A percentile compares a stretch with the other conserved stretches of the same genome.
phyloP scores from a whole-genome alignment of 768 basidiomycete species.

The Coprinopsis marcescibilis region DNA sequence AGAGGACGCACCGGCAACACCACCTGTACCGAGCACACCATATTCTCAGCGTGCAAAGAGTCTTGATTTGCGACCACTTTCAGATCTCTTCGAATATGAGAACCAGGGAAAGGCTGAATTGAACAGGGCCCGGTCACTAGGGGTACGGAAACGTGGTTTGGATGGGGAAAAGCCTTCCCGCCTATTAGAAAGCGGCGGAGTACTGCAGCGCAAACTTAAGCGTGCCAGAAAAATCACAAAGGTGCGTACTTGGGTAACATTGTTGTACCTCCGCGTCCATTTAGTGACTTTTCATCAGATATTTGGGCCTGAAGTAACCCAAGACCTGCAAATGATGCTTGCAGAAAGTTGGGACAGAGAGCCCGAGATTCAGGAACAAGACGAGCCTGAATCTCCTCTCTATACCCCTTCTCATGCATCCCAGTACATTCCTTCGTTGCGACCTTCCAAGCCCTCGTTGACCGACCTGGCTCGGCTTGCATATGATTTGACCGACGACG shows the following conservation, averaged over 20 bases:
- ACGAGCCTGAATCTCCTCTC: too few relatives aligned
- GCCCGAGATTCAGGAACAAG: neutral
- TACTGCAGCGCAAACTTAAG: conserved; percentile 7
- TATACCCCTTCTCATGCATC: too few relatives aligned
- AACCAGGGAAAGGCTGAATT: neutral
- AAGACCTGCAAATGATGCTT: conserved; percentile 28
- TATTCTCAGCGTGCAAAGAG: conserved; percentile 11
- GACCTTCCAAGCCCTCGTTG: neutral
- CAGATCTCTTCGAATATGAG: neutral
- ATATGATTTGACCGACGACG: conserved; percentile 2
- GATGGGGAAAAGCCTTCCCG: neutral
- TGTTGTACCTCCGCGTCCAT: neutral
- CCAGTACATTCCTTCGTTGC: too few relatives aligned
- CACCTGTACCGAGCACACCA: neutral
- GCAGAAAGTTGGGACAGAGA: conserved; percentile 4
- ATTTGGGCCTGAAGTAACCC: conserved; percentile 45
- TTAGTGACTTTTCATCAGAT: conserved; percentile 25
- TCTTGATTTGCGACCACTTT: conserved; percentile 9
- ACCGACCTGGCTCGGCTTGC: neutral
- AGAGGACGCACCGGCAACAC: neutral
- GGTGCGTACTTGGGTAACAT: conserved; percentile 23
- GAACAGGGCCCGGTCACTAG: conserved; percentile 1
- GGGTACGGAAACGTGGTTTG: neutral
- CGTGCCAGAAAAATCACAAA: conserved; percentile 42
- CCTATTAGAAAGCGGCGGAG: neutral